Evolutionary conservation across 108 stramenopile species (phyloP).

Genomic region (Cyclotella distinguenda): DNA sequence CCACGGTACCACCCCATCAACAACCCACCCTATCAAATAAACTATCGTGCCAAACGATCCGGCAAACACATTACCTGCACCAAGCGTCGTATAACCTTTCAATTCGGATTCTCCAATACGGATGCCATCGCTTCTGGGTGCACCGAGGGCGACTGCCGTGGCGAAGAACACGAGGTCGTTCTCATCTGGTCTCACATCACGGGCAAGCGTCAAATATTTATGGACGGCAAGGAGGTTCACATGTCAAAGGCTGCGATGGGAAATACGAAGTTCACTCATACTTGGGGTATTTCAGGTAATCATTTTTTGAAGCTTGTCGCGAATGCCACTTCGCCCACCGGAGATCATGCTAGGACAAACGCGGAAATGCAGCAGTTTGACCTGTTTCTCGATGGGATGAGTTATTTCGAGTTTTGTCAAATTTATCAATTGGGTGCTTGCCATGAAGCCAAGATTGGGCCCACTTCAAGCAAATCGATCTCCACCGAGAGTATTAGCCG

Average conservation of each 20-base stretch:
- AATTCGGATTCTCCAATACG: conserved; percentile 41
- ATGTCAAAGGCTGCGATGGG: conserved; percentile 47
- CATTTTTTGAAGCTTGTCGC: conserved; percentile 69
- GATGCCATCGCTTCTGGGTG: conserved; percentile 32
- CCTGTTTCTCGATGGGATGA: conserved; percentile 72
- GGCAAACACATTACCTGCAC: conserved; percentile 39
- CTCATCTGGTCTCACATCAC: conserved; percentile 46
- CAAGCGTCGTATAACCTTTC: conserved; percentile 48
- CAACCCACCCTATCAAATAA: conserved; percentile 52
- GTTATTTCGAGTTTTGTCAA: conserved; percentile 73
- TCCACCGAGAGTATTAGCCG: background rate
- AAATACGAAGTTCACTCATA: conserved; percentile 60
- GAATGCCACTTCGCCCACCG: conserved; percentile 49
- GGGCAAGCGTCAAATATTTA: conserved; percentile 45
- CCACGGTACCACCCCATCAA: conserved; percentile 36
- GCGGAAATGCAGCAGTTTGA: conserved; percentile 60
- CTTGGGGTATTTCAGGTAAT: conserved; percentile 55
- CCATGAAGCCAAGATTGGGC: background rate
- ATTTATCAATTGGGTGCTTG: conserved; percentile 73
- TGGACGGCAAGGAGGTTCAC: conserved; percentile 62
- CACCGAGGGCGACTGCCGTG: conserved; percentile 45
- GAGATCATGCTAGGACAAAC: background rate
- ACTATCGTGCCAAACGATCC: conserved; percentile 43
- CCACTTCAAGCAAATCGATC: background rate
- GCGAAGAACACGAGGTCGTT: conserved; percentile 54